Base-by-base conservation (phyloP, 2,329 filamentous ascomycete genomes). In the Curvularia eragrostidis region DNA sequence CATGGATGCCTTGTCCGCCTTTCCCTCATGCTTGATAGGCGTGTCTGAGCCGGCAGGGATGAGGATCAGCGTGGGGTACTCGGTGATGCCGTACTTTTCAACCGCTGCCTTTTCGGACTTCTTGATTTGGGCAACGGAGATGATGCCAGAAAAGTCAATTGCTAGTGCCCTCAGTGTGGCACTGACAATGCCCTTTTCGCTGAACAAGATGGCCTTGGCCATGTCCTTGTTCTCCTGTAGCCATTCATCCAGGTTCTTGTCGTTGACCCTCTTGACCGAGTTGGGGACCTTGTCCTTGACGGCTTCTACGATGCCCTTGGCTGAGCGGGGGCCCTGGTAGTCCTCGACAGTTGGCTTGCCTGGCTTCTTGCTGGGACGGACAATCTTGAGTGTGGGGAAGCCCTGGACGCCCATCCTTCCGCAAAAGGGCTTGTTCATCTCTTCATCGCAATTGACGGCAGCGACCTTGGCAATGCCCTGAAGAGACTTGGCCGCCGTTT, bases 361-460 rank as follows among this genome's bases (percentile, higher is more conserved):
- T 30, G 85, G 80, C 78, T 93, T 96, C 80, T 91, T 92, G 63
- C 90, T 87, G 0, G 95, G 95, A 21, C 87, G 88, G 52, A 98
- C 87, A 47, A 96, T 94, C 84, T 99, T 99, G 64, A 99, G 83
- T 0, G 95, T 98, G 0, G 95, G 95, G 80, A 97, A 99, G 57
- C 95, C 95, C 79, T 97, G 84, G 5, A 99, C 86, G 54, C 93
- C 94, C 86, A 97, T 91, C 66, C 83, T 80, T 46, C 89, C 87
- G 77, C 95, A 99, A 66, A 97, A 85, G 2, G 84, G 82, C 82
- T 98, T 98, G 84, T 98, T 99, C 64, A 83, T 80, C 52, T 97
- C 94, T 30, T 96, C 93, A 72, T 99, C 94, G 78, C 95, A 99
- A 78, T 99, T 91, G 64, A 99, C 83, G 54, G 96, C 95, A 47